Evolutionary conservation across 2,329 filamentous ascomycete genomes (phyloP).

Genomic region (Neocucurbitaria cava): DNA sequence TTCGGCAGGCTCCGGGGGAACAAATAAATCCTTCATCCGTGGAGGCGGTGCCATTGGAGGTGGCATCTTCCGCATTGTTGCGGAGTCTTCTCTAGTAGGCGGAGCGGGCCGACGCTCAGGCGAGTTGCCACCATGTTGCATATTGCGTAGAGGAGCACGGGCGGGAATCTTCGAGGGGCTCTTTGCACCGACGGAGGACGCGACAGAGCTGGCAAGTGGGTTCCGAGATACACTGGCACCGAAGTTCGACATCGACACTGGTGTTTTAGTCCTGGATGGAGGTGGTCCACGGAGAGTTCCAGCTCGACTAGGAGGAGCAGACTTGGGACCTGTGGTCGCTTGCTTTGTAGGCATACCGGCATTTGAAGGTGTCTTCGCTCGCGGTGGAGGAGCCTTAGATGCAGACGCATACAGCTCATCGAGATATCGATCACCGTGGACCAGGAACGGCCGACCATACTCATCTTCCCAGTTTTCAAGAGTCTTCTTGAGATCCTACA

Average conservation of each 20-base stretch:
- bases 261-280: constrained; percentile 54
- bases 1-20: constrained; percentile 55
- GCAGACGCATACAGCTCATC: constrained; percentile 76
- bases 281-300: constrained; percentile 53
- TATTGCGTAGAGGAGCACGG: constrained; percentile 71
- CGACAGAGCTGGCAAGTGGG: constrained; percentile 47
- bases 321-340: constrained; percentile 33
- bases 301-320: constrained; percentile 39
- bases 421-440: constrained; percentile 90
- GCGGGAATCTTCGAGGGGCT: constrained; percentile 75
- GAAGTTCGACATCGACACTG: constrained; percentile 42
- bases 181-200: constrained; percentile 41
- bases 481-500: constrained; percentile 72
- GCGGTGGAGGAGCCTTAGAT: constrained; percentile 66
- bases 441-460: constrained; percentile 89
- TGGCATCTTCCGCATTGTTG: constrained; percentile 49
- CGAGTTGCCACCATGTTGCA: constrained; percentile 78
- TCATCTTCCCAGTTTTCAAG: constrained; percentile 92
- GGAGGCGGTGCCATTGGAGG: constrained; percentile 71
- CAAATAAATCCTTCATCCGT: constrained; percentile 86
- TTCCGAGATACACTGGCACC: constrained; percentile 46
- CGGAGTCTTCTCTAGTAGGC: constrained; percentile 38
- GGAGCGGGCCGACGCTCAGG: constrained; percentile 67
- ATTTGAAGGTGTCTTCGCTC: constrained; percentile 77
- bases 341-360: constrained; percentile 40